Conservation (phyloP, 768 basidiomycete species). For the Russula compacta region DNA sequence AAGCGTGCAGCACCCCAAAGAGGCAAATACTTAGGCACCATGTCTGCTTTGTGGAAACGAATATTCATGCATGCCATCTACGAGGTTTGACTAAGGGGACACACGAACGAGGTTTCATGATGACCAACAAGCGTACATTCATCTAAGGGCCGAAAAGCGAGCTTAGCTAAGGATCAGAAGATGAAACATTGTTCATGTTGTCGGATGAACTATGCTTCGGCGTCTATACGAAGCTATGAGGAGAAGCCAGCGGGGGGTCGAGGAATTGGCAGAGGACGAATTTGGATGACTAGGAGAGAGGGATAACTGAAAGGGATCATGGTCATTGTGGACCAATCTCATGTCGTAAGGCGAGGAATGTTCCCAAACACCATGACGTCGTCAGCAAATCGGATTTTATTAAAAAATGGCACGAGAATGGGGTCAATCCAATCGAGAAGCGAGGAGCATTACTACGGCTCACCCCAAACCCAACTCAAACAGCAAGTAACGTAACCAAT, state of each 20-base stretch:
- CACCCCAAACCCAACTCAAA: conserved; percentile 5
- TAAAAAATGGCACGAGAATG: not conserved
- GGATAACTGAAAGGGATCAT: too few species aligned
- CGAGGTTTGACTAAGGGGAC: not conserved
- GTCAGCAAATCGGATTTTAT: not conserved
- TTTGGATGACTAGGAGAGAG: not conserved
- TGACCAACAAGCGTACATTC: not conserved
- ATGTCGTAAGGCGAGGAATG: not conserved
- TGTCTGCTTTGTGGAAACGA: not conserved
- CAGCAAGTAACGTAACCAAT: conserved; percentile 13
- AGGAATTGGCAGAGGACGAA: not conserved
- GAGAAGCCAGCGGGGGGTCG: not conserved
- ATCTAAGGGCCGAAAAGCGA: not conserved
- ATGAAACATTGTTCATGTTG: not conserved
- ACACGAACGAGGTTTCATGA: not conserved
- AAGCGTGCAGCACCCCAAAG: too few species aligned
- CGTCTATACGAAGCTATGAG: not conserved
- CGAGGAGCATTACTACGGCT: not conserved
- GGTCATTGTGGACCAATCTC: too few species aligned
- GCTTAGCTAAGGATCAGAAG: conserved; percentile 7
- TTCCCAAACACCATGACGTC: not conserved
- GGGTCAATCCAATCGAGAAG: not conserved
- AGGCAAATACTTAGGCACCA: conserved; percentile 1
- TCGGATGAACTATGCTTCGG: not conserved
- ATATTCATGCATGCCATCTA: not conserved